Percentiles rank a stretch among this genome's conserved stretches.
Evolutionary conservation across 164 flowering plant species (phyloP).

Genomic region (Vitis rupestris): DNA sequence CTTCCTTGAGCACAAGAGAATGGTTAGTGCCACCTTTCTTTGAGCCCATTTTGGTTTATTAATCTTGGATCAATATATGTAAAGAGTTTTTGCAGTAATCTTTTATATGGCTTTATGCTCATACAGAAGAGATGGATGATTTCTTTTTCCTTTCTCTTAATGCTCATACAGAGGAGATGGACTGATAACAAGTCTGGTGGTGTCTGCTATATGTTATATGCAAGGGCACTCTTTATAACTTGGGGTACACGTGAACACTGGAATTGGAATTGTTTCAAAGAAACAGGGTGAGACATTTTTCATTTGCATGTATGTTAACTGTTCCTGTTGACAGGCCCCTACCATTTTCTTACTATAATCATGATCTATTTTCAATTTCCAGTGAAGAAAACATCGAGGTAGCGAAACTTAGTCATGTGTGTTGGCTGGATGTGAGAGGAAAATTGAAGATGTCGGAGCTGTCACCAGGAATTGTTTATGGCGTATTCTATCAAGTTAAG

Average conservation of each 20-base stretch:
- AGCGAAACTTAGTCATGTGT: slow-evolving; percentile 8
- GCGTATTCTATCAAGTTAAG: slow-evolving; percentile 13
- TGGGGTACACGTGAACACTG: slow-evolving; percentile 10
- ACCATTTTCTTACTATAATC: no score
- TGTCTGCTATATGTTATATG: slow-evolving; percentile 15
- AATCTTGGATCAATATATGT: no score
- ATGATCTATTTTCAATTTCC: neutral
- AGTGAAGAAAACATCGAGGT: slow-evolving; percentile 21
- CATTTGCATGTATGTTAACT: no score
- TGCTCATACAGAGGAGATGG: slow-evolving; percentile 15
- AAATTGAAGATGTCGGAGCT: slow-evolving; percentile 17
- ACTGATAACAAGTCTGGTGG: slow-evolving; percentile 7
- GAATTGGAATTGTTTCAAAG: slow-evolving; percentile 20
- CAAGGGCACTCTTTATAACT: slow-evolving; percentile 17
- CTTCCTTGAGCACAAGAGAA: no score
- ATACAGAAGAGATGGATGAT: no score
- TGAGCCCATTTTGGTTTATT: no score
- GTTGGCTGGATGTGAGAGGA: slow-evolving; percentile 24
- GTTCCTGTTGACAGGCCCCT: no score
- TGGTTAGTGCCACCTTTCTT: no score
- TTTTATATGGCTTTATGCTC: no score
- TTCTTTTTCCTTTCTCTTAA: no score
- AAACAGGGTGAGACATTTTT: slow-evolving; percentile 15
- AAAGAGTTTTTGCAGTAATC: no score
- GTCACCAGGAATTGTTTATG: slow-evolving; percentile 11